Evolutionary conservation across 148 eudicot species (phyloP).

Genomic region (Cornus kousa): DNA sequence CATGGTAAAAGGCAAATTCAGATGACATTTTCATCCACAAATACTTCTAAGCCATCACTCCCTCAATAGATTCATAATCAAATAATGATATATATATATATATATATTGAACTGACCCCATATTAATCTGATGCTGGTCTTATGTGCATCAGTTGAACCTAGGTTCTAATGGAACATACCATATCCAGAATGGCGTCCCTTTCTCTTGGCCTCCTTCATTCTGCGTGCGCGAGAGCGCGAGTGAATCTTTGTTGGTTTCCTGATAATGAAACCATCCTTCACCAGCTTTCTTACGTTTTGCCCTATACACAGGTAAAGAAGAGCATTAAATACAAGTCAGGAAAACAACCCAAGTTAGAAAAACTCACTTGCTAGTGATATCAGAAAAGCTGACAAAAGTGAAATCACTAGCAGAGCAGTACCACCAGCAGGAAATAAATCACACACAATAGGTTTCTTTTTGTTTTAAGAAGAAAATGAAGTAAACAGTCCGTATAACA

Average conservation of each 20-base stretch:
- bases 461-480: too few relatives aligned
- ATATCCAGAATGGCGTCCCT: constrained; percentile 67
- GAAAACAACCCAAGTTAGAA: not conserved
- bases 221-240: constrained; percentile 59
- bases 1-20: not conserved
- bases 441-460: not conserved
- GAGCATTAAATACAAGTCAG: not conserved
- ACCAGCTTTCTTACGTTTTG: constrained; percentile 59
- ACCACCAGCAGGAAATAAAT: not conserved
- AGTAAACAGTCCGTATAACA: not conserved
- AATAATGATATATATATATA: not conserved
- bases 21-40: not conserved
- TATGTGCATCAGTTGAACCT: not conserved
- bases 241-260: constrained; percentile 56
- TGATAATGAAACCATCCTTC: constrained; percentile 62
- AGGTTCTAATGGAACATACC: constrained; percentile 26
- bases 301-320: constrained; percentile 24
- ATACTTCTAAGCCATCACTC: not conserved
- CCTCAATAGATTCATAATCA: not conserved
- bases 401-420: not conserved
- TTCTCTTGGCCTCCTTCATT: constrained; percentile 58
- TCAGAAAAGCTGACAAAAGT: not conserved
- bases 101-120: not conserved
- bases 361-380: not conserved
- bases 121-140: not conserved